Evolutionary conservation across 2,329 filamentous ascomycete genomes (phyloP).

Genomic region (Trichothecium sympodiale): DNA sequence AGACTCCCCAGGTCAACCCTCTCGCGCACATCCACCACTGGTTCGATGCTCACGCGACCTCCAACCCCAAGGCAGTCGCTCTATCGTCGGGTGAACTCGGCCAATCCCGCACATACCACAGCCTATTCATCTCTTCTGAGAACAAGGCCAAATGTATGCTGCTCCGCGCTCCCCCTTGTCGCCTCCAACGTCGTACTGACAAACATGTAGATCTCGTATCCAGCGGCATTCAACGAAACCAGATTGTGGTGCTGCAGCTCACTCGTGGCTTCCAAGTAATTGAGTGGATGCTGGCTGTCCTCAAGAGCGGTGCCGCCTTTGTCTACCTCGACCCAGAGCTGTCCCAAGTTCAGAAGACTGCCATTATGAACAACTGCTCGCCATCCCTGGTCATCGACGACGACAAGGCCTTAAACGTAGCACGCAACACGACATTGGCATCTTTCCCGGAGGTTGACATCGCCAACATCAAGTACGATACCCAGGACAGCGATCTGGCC

Average conservation of each 20-base stretch:
- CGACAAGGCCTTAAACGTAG: not conserved
- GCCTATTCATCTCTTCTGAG: constrained; percentile 3
- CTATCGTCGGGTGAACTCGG: constrained; percentile 1
- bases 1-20: constrained; percentile 1
- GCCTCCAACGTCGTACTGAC: not conserved
- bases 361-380: constrained; percentile 4
- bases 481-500: constrained; percentile 5
- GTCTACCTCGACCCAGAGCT: constrained; percentile 4
- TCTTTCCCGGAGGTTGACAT: not conserved
- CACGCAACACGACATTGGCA: not conserved
- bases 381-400: constrained; percentile 4
- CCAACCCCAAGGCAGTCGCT: not conserved
- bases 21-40: constrained; percentile 5
- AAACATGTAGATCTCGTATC: too few relatives aligned
- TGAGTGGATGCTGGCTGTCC: constrained; percentile 5
- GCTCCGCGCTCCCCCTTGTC: too few relatives aligned
- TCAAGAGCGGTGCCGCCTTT: constrained; percentile 6
- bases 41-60: constrained; percentile 5
- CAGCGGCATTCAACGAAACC: not conserved
- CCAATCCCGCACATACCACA: constrained; percentile 3
- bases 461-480: constrained; percentile 3
- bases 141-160: constrained; percentile 3
- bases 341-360: constrained; percentile 1
- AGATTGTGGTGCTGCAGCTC: constrained; percentile 2
- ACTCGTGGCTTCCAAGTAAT: constrained; percentile 3